phyloP scores from a whole-genome alignment of 805 yeast genomes.

The Kodamaea restingae region DNA sequence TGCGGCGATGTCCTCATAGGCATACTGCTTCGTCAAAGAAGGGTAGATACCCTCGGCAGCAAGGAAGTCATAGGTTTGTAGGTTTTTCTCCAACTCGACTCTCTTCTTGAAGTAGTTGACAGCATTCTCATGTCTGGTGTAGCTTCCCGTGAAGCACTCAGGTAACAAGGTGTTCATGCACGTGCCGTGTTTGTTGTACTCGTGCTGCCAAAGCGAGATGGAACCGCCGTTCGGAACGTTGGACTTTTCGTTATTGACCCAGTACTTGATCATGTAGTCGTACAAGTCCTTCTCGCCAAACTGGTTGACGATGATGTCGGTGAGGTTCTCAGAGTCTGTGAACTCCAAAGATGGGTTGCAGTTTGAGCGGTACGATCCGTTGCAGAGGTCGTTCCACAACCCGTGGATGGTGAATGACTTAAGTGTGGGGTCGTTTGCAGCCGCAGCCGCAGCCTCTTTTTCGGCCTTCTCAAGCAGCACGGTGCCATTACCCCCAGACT shows the following conservation, averaged over 20 bases:
- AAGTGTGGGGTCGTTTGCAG: constrained; percentile 12
- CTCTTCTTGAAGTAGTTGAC: constrained; percentile 27
- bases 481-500: constrained; percentile 13
- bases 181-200: constrained; percentile 43
- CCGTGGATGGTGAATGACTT: constrained; percentile 43
- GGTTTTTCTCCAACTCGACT: constrained; percentile 24
- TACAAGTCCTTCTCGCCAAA: constrained; percentile 25
- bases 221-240: constrained; percentile 24
- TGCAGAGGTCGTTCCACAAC: constrained; percentile 42
- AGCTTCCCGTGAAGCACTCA: constrained; percentile 28
- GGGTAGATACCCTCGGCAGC: constrained; percentile 35
- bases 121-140: constrained; percentile 29
- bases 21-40: constrained; percentile 28
- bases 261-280: constrained; percentile 25
- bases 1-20: constrained; percentile 25
- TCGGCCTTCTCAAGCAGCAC: constrained; percentile 6
- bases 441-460: constrained; percentile 6
- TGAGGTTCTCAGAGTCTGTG: constrained; percentile 23
- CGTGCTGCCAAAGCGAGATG: constrained; percentile 38
- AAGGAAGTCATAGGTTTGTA: constrained; percentile 36
- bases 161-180: constrained; percentile 39
- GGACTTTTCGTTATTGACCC: constrained; percentile 21
- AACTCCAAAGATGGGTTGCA: constrained; percentile 32
- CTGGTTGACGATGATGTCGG: constrained; percentile 22
- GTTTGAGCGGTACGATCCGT: constrained; percentile 36